Evolutionary conservation across 371 early-diverging fungal species (phyloP).

Genomic region (Rhizomucor miehei): DNA sequence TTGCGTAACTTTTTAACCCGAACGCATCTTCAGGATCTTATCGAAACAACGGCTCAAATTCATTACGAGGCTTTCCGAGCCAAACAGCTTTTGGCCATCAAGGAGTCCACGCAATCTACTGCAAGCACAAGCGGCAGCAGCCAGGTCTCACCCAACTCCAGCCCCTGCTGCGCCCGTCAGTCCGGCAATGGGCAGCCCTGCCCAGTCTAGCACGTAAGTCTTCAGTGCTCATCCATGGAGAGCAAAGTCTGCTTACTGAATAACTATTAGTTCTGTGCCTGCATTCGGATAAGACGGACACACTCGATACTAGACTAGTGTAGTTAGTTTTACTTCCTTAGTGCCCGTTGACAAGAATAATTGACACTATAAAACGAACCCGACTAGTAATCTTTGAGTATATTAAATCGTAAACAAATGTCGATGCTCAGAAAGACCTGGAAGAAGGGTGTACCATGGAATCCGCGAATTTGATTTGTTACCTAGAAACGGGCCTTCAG

Average conservation of each 20-base stretch:
- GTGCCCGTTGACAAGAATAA: too few relatives aligned
- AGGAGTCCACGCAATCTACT: conserved; percentile 56
- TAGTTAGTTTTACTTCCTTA: too few relatives aligned
- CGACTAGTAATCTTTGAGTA: too few relatives aligned
- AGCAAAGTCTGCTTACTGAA: background rate
- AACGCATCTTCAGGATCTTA: conserved; percentile 83
- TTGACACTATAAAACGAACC: too few relatives aligned
- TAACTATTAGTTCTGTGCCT: conserved; percentile 28
- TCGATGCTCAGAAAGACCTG: too few relatives aligned
- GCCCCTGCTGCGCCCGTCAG: conserved; percentile 14
- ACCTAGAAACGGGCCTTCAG: too few relatives aligned
- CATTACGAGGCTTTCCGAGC: conserved; percentile 94
- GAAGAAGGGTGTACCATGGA: too few relatives aligned
- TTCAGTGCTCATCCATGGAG: background rate
- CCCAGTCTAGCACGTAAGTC: conserved; percentile 35
- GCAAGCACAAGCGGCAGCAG: conserved; percentile 11
- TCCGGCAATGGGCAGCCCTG: conserved; percentile 34
- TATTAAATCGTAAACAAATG: too few relatives aligned
- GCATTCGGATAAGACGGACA: conserved; percentile 24
- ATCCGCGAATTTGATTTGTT: too few relatives aligned
- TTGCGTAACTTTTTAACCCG: conserved; percentile 83
- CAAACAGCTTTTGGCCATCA: conserved; percentile 80
- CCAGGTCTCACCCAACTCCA: conserved; percentile 19
- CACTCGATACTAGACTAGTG: too few relatives aligned
- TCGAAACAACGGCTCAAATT: conserved; percentile 83